Conservation (phyloP, 441 rosid genomes). For the Brassica balearica region DNA sequence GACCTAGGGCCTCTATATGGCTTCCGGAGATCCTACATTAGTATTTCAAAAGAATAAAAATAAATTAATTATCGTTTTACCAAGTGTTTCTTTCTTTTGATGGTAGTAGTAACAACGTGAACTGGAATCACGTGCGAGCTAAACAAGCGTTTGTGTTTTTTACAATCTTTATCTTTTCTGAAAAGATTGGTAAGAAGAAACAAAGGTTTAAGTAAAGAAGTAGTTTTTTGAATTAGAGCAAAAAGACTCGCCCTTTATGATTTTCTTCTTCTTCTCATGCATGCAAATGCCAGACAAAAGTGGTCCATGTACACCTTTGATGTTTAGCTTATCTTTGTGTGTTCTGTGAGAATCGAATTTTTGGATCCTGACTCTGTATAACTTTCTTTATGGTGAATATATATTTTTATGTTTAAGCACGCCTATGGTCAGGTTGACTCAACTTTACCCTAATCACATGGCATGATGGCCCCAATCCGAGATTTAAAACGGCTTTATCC, state of each 20-base stretch:
- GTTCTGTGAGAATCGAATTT: constrained; percentile 27
- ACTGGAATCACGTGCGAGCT: constrained; percentile 25
- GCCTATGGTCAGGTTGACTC: constrained; percentile 25
- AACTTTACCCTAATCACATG: constrained; percentile 21
- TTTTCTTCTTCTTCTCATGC: constrained; percentile 26
- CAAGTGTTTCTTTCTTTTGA: constrained; percentile 13
- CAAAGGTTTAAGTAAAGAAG: constrained; percentile 15
- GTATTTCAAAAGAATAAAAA: neutral
- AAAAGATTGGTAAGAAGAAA: constrained; percentile 32
- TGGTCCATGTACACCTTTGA: constrained; percentile 42
- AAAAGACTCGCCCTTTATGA: constrained; percentile 24
- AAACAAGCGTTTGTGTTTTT: neutral
- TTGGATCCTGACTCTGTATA: neutral
- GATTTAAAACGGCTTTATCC: neutral
- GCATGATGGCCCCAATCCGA: constrained; percentile 11
- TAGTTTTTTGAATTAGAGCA: constrained; percentile 4
- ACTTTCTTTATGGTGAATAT: constrained; percentile 12
- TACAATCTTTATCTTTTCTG: constrained; percentile 21
- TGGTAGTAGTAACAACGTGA: constrained; percentile 22
- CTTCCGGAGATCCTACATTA: constrained; percentile 25
- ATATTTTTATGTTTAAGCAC: constrained; percentile 33
- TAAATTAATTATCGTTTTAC: neutral
- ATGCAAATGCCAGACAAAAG: constrained; percentile 44
- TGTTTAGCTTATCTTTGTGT: constrained; percentile 40
- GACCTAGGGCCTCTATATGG: constrained; percentile 7